Evolutionary conservation across 2,329 filamentous ascomycete species (phyloP).

Genomic region (Phoma sp.): DNA sequence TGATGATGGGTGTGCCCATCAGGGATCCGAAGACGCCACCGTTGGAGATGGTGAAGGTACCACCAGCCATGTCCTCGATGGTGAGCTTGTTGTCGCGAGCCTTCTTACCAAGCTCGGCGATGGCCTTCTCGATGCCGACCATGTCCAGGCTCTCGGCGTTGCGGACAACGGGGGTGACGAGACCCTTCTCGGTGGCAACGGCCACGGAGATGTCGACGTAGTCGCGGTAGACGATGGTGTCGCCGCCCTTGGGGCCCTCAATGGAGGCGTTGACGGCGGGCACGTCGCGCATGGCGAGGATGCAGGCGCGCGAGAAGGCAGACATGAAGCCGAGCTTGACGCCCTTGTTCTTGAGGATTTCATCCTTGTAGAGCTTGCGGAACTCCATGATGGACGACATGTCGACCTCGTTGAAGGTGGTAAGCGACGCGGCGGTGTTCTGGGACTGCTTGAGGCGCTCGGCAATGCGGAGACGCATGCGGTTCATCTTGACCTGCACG

Average conservation of each 20-base stretch:
- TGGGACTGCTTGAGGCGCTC: constrained; percentile 99
- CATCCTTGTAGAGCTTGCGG: constrained; percentile 96
- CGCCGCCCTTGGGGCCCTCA: constrained; percentile 90
- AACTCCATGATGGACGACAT: constrained; percentile 99
- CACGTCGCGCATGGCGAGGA: constrained; percentile 93
- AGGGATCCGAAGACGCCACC: constrained; percentile 95
- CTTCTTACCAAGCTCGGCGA: constrained; percentile 96
- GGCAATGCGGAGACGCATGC: constrained; percentile 96
- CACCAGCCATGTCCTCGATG: constrained; percentile 98
- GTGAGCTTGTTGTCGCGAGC: constrained; percentile 95
- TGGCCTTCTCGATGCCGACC: constrained; percentile 86
- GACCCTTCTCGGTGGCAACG: constrained; percentile 95
- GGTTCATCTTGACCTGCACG: constrained; percentile 95
- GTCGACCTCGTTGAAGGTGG: constrained; percentile 99
- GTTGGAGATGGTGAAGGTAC: constrained; percentile 98
- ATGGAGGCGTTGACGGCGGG: constrained; percentile 96
- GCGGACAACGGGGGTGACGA: constrained; percentile 94
- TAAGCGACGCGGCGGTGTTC: constrained; percentile 95
- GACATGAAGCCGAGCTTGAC: constrained; percentile 99
- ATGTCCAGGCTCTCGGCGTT: constrained; percentile 91
- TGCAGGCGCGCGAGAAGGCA: constrained; percentile 88
- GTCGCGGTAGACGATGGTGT: constrained; percentile 97
- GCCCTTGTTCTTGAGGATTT: constrained; percentile 92
- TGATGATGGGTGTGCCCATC: constrained; percentile 98
- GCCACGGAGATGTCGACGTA: constrained; percentile 98